phyloP scores from a whole-genome alignment of 805 yeast genomes.

The Wickerhamiella occidentalis region DNA sequence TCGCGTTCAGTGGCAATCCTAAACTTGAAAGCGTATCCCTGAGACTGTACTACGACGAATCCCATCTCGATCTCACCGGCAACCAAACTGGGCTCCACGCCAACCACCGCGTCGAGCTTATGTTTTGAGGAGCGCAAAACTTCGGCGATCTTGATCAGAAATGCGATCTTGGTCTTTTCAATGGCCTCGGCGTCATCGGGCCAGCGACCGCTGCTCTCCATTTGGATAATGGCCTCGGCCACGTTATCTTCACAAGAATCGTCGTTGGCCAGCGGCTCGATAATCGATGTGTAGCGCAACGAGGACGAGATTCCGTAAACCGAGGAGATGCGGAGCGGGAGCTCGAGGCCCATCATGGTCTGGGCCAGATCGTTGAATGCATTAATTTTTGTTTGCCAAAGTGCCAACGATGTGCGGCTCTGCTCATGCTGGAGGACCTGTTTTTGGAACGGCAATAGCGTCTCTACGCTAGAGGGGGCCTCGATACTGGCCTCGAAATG shows the following conservation, averaged over 20 bases:
- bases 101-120: conserved; percentile 38
- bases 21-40: conserved; percentile 75
- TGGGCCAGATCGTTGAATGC: conserved; percentile 43
- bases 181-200: conserved; percentile 80
- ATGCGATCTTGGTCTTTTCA: conserved; percentile 85
- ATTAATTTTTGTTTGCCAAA: conserved; percentile 24
- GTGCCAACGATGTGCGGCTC: conserved; percentile 35
- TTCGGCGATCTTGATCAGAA: conserved; percentile 57
- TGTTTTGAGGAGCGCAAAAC: conserved; percentile 35
- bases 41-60: conserved; percentile 44
- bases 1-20: conserved; percentile 77
- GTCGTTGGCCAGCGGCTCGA: conserved; percentile 67
- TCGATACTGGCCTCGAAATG: conserved; percentile 38
- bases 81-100: conserved; percentile 41
- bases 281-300: conserved; percentile 60
- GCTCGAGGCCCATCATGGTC: conserved; percentile 36
- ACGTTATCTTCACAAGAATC: conserved; percentile 31
- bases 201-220: conserved; percentile 88
- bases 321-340: conserved; percentile 64
- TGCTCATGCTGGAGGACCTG: conserved; percentile 26
- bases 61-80: conserved; percentile 23
- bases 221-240: conserved; percentile 70
- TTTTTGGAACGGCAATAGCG: conserved; percentile 43
- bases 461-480: conserved; percentile 13
- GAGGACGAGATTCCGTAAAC: conserved; percentile 64